Evolutionary conservation across 2,329 filamentous ascomycete genomes (phyloP).

Genomic region (Cladosporium sp.): DNA sequence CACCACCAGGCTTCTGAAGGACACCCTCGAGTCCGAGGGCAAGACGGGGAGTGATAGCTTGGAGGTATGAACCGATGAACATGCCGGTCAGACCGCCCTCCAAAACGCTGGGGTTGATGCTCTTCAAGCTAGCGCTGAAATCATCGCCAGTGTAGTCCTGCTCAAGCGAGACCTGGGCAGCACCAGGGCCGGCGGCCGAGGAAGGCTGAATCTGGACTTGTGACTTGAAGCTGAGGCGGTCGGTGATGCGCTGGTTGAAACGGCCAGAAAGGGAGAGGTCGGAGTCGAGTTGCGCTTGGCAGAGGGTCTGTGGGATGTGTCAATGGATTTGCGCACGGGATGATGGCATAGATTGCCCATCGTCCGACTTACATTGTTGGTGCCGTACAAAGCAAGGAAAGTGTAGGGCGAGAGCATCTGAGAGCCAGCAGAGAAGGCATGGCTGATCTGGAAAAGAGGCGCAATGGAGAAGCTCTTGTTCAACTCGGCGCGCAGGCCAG

Average conservation of each 20-base stretch:
- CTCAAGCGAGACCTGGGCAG: conserved; percentile 89
- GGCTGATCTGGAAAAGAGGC: conserved; percentile 94
- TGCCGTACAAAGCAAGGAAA: conserved; percentile 90
- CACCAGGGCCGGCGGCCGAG: conserved; percentile 53
- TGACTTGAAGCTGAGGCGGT: conserved; percentile 77
- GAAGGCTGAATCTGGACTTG: conserved; percentile 75
- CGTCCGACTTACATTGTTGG: conserved; percentile 64
- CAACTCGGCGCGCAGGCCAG: conserved; percentile 89
- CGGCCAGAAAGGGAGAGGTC: conserved; percentile 81
- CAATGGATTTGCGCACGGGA: background rate
- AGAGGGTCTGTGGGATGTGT: conserved; percentile 64
- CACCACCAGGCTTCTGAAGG: conserved; percentile 83
- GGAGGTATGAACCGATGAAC: conserved; percentile 91
- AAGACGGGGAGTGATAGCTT: conserved; percentile 82
- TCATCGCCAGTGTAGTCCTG: conserved; percentile 92
- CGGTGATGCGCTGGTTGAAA: conserved; percentile 88
- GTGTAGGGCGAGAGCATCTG: conserved; percentile 91
- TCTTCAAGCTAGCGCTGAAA: conserved; percentile 89
- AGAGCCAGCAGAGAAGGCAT: conserved; percentile 88
- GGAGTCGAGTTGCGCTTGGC: conserved; percentile 93
- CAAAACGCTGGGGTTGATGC: conserved; percentile 89
- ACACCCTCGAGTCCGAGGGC: conserved; percentile 87
- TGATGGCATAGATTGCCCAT: conserved; percentile 17
- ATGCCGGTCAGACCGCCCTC: conserved; percentile 93
- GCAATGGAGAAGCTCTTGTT: conserved; percentile 94